Percentiles rank a stretch among this genome's conserved stretches.
These are phyloP conservation scores for Ramichloridium luteum DNA, from an alignment of 2,329 filamentous ascomycete species.

Conservation along the genomic window DNA sequence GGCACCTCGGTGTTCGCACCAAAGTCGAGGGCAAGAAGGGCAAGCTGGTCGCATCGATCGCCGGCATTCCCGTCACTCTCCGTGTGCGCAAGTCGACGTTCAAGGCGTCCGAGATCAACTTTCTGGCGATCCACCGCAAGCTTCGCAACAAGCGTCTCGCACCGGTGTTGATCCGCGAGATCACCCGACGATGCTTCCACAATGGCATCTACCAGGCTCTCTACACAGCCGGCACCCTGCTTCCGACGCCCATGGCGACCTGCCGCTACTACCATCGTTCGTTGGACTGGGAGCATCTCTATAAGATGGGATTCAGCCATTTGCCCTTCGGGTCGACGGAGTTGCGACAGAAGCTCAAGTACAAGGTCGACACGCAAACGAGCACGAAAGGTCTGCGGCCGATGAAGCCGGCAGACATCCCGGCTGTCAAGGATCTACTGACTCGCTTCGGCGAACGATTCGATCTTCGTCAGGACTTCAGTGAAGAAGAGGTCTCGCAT, in stretches of 20 bases:
- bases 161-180: slow-evolving; percentile 92
- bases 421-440: slow-evolving; percentile 61
- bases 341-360: slow-evolving; percentile 72
- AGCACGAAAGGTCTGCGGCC: slow-evolving; percentile 61
- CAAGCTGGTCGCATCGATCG: slow-evolving; percentile 91
- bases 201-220: slow-evolving; percentile 86
- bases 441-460: slow-evolving; percentile 67
- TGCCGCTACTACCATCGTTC: slow-evolving; percentile 92
- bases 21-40: slow-evolving; percentile 49
- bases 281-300: slow-evolving; percentile 90
- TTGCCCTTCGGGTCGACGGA: slow-evolving; percentile 75
- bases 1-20: slow-evolving; percentile 89
- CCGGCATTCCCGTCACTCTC: slow-evolving; percentile 75
- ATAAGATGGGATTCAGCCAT: slow-evolving; percentile 87
- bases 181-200: slow-evolving; percentile 82
- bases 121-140: slow-evolving; percentile 97
- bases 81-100: slow-evolving; percentile 66
- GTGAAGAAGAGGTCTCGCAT: slow-evolving; percentile 68
- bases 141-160: slow-evolving; percentile 83
- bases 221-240: slow-evolving; percentile 82
- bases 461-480: slow-evolving; percentile 73
- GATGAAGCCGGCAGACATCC: slow-evolving; percentile 69
- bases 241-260: slow-evolving; percentile 84
- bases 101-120: slow-evolving; percentile 87
- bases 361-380: slow-evolving; percentile 60